phyloP scores from a whole-genome alignment of 768 basidiomycete species.

The Botryobasidium botryosum region DNA sequence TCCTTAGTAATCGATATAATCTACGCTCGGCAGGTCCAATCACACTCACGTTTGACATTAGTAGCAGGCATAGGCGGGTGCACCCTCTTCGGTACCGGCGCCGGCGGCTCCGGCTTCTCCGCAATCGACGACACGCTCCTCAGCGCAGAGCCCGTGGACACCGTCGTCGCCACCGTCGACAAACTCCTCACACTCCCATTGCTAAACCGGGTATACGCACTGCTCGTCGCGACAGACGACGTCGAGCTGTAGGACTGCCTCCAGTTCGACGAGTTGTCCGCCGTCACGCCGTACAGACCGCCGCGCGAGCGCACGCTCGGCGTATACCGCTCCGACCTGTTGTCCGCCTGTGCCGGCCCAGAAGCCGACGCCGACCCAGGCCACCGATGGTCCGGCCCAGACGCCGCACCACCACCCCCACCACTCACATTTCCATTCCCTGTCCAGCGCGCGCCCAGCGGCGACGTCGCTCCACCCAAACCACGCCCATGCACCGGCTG shows the following conservation, averaged over 20 bases:
- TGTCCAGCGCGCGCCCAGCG: too few species aligned
- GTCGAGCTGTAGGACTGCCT: neutral
- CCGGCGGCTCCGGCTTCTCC: neutral
- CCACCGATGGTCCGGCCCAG: too few species aligned
- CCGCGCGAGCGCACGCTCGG: neutral
- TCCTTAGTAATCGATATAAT: neutral
- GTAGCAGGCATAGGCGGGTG: slow-evolving; percentile 19
- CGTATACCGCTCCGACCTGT: too few species aligned
- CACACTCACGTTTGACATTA: slow-evolving; percentile 65
- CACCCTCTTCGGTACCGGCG: slow-evolving; percentile 10
- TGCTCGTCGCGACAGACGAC: slow-evolving; percentile 4
- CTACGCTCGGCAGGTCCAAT: neutral
- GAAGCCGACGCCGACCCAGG: too few species aligned
- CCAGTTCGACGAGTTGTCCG: neutral
- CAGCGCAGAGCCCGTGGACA: slow-evolving; percentile 32
- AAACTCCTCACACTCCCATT: slow-evolving; percentile 56
- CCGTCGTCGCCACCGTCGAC: slow-evolving; percentile 66
- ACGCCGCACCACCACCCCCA: too few species aligned
- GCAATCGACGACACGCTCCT: neutral
- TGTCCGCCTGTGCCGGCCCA: too few species aligned
- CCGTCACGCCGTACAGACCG: neutral
- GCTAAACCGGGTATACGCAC: slow-evolving; percentile 56
- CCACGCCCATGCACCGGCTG: too few species aligned
- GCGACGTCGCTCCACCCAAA: too few species aligned
- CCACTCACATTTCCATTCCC: too few species aligned